These are phyloP conservation scores for Tetrahymena thermophila DNA, from an alignment of 73 alveolate species.

Conservation along the genomic window DNA sequence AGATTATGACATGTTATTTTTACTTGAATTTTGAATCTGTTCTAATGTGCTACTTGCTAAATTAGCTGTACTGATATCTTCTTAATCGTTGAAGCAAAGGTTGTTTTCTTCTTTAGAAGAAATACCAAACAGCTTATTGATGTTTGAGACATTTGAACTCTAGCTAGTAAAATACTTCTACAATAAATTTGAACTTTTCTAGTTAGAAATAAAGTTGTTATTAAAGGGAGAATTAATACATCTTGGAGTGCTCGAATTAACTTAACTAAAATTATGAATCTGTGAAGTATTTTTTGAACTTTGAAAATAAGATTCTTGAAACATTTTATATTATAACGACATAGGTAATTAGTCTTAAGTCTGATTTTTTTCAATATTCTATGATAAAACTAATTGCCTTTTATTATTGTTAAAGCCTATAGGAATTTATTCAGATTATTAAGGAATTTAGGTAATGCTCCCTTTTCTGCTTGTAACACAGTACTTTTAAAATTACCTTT, in stretches of 20 bases:
- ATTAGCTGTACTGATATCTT: not conserved
- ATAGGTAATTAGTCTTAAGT: not conserved
- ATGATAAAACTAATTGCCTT: not conserved
- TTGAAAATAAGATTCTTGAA: not conserved
- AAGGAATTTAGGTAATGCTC: not conserved
- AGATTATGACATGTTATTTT: not conserved
- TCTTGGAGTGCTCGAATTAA: not conserved
- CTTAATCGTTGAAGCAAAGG: not conserved
- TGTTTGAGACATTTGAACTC: not conserved
- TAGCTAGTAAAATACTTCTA: not conserved
- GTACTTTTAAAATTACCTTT: not conserved
- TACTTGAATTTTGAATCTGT: not conserved
- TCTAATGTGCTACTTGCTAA: not conserved
- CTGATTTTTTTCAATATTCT: not conserved
- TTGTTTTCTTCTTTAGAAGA: not conserved
- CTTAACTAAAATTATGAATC: not conserved
- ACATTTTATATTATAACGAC: not conserved
- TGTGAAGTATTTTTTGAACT: not conserved
- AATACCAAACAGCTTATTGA: not conserved
- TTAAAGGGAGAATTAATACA: not conserved
- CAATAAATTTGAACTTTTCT: not conserved
- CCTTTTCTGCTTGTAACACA: not conserved
- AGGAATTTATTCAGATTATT: not conserved
- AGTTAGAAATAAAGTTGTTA: not conserved
- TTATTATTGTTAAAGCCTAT: not conserved